Evolutionary conservation across 495 filamentous ascomycete genomes (phyloP).

Genomic region (Penicillium cinerascens): DNA sequence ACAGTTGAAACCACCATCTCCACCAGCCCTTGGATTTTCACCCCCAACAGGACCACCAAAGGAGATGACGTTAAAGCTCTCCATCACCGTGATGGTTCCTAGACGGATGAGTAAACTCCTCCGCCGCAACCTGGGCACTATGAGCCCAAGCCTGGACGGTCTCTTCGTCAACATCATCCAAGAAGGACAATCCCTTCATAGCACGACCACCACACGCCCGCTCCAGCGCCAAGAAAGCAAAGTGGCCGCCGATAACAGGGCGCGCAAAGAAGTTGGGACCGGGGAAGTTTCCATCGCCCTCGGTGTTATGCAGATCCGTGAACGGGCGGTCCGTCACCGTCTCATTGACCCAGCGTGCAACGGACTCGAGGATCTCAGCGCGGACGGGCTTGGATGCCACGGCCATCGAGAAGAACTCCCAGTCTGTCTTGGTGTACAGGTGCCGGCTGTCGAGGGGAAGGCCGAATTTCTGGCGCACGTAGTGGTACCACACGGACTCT

Average conservation of each 20-base stretch:
- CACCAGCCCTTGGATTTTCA: not conserved
- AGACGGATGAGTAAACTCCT: conserved; percentile 10
- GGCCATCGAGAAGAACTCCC: conserved; percentile 88
- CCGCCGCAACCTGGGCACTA: conserved; percentile 26
- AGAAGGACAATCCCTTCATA: conserved; percentile 58
- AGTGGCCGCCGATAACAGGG: conserved; percentile 85
- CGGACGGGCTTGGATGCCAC: conserved; percentile 64
- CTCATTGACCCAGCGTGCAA: conserved; percentile 84
- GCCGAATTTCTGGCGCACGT: conserved; percentile 77
- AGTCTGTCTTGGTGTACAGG: conserved; percentile 86
- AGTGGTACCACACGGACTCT: conserved; percentile 83
- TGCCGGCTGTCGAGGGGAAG: conserved; percentile 85
- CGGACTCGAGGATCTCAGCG: conserved; percentile 67
- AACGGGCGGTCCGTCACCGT: conserved; percentile 74
- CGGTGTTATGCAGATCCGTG: conserved; percentile 82
- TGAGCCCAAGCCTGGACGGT: conserved; percentile 20
- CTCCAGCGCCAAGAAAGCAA: conserved; percentile 77
- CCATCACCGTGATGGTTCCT: conserved; percentile 15
- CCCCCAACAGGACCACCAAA: not conserved
- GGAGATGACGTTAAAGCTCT: conserved; percentile 11
- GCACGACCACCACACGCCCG: conserved; percentile 71
- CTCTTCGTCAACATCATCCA: conserved; percentile 44
- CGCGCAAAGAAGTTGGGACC: conserved; percentile 72
- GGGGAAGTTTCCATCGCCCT: conserved; percentile 63
- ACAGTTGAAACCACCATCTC: not conserved